Percentiles rank a stretch among this genome's conserved stretches.
These are phyloP conservation scores for Penicillium diatomitis DNA, from an alignment of 495 filamentous ascomycete genomes.

Conservation along the genomic window DNA sequence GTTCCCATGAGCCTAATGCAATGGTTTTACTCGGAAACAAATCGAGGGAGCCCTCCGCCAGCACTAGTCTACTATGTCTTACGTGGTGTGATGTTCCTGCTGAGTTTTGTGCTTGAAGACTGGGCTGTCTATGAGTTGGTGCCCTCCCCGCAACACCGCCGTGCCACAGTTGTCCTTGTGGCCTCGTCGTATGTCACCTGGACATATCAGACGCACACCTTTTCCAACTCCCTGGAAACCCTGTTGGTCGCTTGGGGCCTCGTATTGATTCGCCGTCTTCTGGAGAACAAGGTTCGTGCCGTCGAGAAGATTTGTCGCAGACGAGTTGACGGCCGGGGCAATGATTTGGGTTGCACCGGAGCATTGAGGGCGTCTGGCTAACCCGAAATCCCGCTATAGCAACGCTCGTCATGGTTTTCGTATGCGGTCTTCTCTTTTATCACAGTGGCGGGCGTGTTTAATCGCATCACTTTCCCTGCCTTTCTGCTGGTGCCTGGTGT, in stretches of 20 bases:
- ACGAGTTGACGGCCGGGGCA: too few relatives aligned
- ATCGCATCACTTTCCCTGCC: constrained; percentile 92
- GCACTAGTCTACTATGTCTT: constrained; percentile 80
- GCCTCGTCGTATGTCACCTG: constrained; percentile 97
- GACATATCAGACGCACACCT: constrained; percentile 98
- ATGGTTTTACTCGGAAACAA: constrained; percentile 69
- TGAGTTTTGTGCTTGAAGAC: constrained; percentile 94
- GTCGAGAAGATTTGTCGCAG: neutral
- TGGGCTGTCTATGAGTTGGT: constrained; percentile 93
- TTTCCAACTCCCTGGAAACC: constrained; percentile 95
- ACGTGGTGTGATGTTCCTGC: constrained; percentile 77
- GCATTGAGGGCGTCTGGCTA: too few relatives aligned
- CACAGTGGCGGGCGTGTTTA: constrained; percentile 79
- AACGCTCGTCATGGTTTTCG: constrained; percentile 64
- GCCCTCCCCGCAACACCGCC: constrained; percentile 60
- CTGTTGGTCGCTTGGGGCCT: constrained; percentile 84
- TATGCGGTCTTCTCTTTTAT: constrained; percentile 70
- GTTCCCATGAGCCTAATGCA: constrained; percentile 83
- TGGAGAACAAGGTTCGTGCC: constrained; percentile 56
- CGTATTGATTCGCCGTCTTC: constrained; percentile 79
- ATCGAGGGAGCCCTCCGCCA: constrained; percentile 46
- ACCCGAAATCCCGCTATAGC: constrained; percentile 25
- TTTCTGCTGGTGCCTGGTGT: constrained; percentile 76
- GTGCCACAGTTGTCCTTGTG: constrained; percentile 64
- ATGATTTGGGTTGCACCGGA: too few relatives aligned